Evolutionary conservation across 2,329 filamentous ascomycete species (phyloP).

Genomic region (Cadophora gregata): DNA sequence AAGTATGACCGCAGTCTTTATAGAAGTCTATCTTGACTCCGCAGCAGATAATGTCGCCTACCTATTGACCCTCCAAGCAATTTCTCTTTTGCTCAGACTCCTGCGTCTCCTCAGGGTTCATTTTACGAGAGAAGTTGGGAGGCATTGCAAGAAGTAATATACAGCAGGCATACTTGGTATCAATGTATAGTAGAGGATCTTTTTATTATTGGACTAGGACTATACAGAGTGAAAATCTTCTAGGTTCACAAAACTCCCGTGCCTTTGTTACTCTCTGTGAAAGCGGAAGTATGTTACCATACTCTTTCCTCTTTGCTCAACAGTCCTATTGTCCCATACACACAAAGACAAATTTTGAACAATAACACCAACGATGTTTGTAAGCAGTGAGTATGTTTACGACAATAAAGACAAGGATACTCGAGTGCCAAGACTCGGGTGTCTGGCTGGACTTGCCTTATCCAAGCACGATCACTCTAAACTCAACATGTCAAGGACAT

Average conservation of each 20-base stretch:
- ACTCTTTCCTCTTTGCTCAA: not conserved
- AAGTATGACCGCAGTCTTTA: slow-evolving; percentile 13
- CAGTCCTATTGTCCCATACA: not conserved
- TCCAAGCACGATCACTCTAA: not conserved
- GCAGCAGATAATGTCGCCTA: slow-evolving; percentile 9
- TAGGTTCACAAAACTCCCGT: too few relatives aligned
- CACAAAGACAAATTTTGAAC: not conserved
- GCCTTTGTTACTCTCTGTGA: not conserved
- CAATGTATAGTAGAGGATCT: not conserved
- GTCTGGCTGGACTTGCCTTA: not conserved
- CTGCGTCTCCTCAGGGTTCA: not conserved
- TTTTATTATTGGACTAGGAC: not conserved
- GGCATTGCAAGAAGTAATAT: not conserved
- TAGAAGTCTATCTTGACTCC: slow-evolving; percentile 18
- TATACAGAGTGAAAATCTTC: not conserved
- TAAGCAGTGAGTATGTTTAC: not conserved
- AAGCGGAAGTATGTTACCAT: not conserved
- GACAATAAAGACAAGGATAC: not conserved
- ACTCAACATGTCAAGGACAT: not conserved
- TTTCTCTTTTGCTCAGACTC: not conserved
- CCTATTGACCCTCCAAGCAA: not conserved
- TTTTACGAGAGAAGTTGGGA: not conserved
- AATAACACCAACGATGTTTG: not conserved
- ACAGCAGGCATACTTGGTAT: not conserved
- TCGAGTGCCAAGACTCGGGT: not conserved